Evolutionary conservation across 179 eudicot genomes (phyloP).

Genomic region (Gypsophila paniculata): DNA sequence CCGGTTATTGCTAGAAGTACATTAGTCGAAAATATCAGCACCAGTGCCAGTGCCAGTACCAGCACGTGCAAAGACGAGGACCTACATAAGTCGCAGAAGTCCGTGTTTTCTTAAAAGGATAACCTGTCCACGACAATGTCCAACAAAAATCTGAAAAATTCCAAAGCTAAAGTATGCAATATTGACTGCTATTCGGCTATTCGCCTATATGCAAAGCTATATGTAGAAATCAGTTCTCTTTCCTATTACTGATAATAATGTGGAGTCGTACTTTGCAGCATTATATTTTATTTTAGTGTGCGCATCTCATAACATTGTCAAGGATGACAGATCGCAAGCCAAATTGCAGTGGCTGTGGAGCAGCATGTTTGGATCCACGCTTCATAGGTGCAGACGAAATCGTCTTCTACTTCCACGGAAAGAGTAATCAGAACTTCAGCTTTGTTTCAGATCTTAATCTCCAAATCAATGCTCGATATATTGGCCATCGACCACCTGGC

Average conservation of each 20-base stretch:
- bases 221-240: constrained; percentile 42
- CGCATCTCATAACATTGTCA: not conserved
- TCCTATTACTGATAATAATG: not conserved
- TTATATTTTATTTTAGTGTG: too few species aligned
- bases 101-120: constrained; percentile 40
- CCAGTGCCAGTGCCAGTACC: not conserved
- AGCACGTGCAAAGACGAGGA: constrained; percentile 23
- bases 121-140: constrained; percentile 54
- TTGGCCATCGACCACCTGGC: constrained; percentile 55
- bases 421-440: constrained; percentile 50
- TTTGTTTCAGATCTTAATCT: constrained; percentile 58
- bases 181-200: constrained; percentile 47
- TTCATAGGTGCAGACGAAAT: constrained; percentile 67
- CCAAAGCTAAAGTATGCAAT: constrained; percentile 51
- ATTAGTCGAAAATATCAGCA: constrained; percentile 15
- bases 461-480: constrained; percentile 65
- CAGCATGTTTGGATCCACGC: constrained; percentile 73
- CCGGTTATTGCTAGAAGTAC: constrained; percentile 10
- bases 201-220: constrained; percentile 56
- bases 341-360: constrained; percentile 50
- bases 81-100: constrained; percentile 36
- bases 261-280: not conserved
- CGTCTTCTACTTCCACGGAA: constrained; percentile 84
- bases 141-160: constrained; percentile 28
- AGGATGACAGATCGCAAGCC: constrained; percentile 44